Conservation (phyloP, 176 grass and related monocot species). For the Tillandsia fasciculata region DNA sequence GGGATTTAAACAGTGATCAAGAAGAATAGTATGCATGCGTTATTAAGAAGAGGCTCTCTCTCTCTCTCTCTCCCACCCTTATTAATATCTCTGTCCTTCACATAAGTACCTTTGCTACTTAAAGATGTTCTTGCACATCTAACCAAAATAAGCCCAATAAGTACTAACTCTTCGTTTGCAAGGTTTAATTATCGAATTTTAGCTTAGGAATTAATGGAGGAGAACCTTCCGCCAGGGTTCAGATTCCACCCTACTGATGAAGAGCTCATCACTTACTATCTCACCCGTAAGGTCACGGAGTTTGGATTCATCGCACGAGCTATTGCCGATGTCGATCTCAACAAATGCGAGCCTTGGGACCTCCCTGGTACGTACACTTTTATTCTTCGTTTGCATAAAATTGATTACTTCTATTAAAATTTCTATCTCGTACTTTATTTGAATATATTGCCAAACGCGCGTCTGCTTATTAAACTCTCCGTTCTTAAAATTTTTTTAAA, state of each 20-base stretch:
- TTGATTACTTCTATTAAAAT: not conserved
- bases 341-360: conserved; percentile 52
- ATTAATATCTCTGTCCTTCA: not conserved
- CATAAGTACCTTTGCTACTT: not conserved
- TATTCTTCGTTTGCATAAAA: too few species aligned
- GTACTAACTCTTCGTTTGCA: not conserved
- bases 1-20: not conserved
- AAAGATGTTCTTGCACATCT: not conserved
- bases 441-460: too few species aligned
- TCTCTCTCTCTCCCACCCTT: not conserved
- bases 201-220: conserved; percentile 24
- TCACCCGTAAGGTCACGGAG: conserved; percentile 34
- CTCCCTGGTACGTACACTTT: conserved; percentile 22
- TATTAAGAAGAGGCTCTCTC: not conserved
- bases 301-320: conserved; percentile 21
- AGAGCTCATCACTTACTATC: conserved; percentile 41
- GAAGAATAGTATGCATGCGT: not conserved
- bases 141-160: not conserved
- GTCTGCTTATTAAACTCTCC: too few species aligned
- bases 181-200: not conserved
- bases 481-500: too few species aligned
- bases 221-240: conserved; percentile 39
- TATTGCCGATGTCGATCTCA: conserved; percentile 40
- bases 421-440: not conserved
- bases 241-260: conserved; percentile 47